phyloP scores from a whole-genome alignment of 257 asterid species.

The Solanum bukasovii region DNA sequence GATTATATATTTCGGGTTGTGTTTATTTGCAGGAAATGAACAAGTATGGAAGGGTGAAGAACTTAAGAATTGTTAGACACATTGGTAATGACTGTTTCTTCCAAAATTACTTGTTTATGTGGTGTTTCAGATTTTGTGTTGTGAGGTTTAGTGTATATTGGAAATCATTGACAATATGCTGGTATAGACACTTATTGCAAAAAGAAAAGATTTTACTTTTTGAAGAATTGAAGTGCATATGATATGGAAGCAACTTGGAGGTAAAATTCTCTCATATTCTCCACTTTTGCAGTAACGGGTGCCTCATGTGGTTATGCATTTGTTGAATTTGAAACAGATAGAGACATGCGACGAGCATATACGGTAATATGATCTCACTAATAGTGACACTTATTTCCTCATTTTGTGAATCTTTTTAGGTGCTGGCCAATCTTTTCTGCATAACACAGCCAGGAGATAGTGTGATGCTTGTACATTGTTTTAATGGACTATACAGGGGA shows the following conservation, averaged over 20 bases:
- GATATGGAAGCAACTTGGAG: neutral
- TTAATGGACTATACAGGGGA: neutral
- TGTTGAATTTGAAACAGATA: constrained; percentile 83
- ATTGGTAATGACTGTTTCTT: constrained; percentile 12
- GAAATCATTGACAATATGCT: neutral
- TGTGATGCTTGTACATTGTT: neutral
- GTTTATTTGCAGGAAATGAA: constrained; percentile 56
- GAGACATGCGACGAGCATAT: constrained; percentile 84
- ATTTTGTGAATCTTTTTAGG: neutral
- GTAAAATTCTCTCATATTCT: neutral
- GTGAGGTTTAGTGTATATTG: neutral
- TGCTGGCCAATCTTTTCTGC: neutral
- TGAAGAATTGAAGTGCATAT: neutral
- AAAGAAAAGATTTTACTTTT: neutral
- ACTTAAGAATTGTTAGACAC: constrained; percentile 77
- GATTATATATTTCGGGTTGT: neutral
- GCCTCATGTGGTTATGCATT: constrained; percentile 95
- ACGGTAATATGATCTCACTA: constrained; percentile 29
- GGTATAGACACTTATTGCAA: neutral
- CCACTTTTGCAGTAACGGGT: constrained; percentile 60
- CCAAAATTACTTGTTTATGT: neutral
- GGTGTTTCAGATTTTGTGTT: neutral
- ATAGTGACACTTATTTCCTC: neutral
- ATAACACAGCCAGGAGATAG: neutral
- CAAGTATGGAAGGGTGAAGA: constrained; percentile 70